Evolutionary conservation across 202 grass and related monocot genomes (phyloP), one percentile per base, ranked within the genome.

Genomic region (Sporobolus alterniflorus): DNA sequence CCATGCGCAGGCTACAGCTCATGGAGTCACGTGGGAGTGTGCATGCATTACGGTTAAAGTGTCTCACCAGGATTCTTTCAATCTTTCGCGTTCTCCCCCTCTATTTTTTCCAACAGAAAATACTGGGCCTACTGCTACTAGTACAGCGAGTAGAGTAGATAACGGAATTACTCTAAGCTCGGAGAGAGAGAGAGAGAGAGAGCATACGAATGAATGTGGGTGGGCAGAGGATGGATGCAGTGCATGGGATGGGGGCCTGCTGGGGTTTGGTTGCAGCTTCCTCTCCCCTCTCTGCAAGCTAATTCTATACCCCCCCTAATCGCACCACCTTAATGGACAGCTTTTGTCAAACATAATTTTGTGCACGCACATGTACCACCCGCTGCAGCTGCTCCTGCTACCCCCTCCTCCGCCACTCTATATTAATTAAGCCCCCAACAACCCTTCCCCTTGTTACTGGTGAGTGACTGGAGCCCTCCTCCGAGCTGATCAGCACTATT

Each of bases 201-300:
- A 41, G 56, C 64, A 64, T 68, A 84, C 63, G n/a, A n/a, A 54
- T 88, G 85, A 81, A 63, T 73, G 79, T 68, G 89, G 79, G 74
- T 91, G 87, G 84, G 74, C 30, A 54, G 63, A 55, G 76, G 74
- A 87, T 80, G 88, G 88, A 84, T 82, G 68, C 78, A 71, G 79
- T 86, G 88, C 85, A 83, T 88, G 82, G 85, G 77, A 55, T 28
- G 59, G 76, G 90, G 26, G 26, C 57, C 29, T 29, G 47, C 81
- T 77, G 75, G 82, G 60, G 78, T 78, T 25, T 83, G 92, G 83
- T 68, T 84, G 89, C 87, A 87, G 73, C 83, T 74, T 90, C 83
- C 79, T 83, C 72, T 77, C 24, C 57, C 14, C 51, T 74, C 69
- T 74, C 69, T 65, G 47, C 74, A 78, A 50, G 0, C 73, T 31